Evolutionary conservation across 78 protist genomes (phyloP), one percentile per base, ranked within the genome.

Genomic region (Paulinella micropora): DNA sequence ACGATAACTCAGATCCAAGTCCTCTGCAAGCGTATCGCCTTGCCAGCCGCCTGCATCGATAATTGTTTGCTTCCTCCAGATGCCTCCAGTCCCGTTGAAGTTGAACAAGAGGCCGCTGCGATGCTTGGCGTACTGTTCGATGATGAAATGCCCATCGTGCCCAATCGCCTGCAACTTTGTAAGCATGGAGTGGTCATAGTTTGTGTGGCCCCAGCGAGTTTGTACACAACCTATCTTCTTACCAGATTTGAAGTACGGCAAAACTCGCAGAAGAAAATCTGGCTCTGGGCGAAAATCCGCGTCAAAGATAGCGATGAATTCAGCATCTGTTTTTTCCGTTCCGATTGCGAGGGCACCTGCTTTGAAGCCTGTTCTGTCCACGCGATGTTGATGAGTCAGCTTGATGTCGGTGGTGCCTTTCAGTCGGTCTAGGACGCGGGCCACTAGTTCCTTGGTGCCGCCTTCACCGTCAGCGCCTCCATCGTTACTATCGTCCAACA

Each of bases 81-180:
- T 40, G 40, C 86, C 86, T 39, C 86, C 86, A 0, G 86, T 82
- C 36, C 86, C 86, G 40, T 82, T 82, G 86, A 82, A 82, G 40
- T 82, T 82, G 86, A 82, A 82, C 34, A 82, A 82, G 86, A 37
- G 35, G 51, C 86, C 86, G 31, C 64, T 82, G 31, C 64, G 9
- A 31, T 37, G 37, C 34, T 40, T 39, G 64, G 86, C 86, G 40
- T 82, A 82, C 86, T 82, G 86, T n/a, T 34, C 86, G 86, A 39
- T 3, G 34, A 37, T 34, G 86, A 82, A 3, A 40, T 82, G 86
- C 31, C 67, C 3, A 41, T 41, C 67, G 31, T 3, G 3, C 31
- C 0, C 67, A 41, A 41, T 41, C 64, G 35, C 37, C 35, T 37
- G 86, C 34, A 39, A 82, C 34, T 37, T 82, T 40, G 35, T 40